Conservation (phyloP, 371 early-diverging fungal species). For the Mortierella polycephala region DNA sequence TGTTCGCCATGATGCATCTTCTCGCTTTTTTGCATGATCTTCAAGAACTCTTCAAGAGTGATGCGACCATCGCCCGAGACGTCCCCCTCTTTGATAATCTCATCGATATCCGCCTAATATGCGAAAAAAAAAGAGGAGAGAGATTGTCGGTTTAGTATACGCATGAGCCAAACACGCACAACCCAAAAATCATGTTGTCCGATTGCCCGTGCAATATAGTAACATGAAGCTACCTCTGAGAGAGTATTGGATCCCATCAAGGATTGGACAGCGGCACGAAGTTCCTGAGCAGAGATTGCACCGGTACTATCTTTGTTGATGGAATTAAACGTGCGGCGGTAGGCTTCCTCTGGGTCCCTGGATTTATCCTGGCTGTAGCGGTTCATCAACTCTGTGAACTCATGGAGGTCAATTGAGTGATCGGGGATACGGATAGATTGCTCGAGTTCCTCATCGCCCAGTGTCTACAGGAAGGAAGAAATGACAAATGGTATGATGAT, state of each 20-base stretch:
- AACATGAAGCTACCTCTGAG: constrained; percentile 29
- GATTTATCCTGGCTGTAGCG: constrained; percentile 22
- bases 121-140: background rate
- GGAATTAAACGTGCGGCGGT: constrained; percentile 37
- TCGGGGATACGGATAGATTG: constrained; percentile 25
- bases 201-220: too few relatives aligned
- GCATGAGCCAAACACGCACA: background rate
- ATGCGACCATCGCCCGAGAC: constrained; percentile 50
- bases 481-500: too few relatives aligned
- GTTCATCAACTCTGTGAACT: constrained; percentile 39
- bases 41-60: constrained; percentile 46
- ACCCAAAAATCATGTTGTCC: too few relatives aligned
- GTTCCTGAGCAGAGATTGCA: constrained; percentile 31
- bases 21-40: constrained; percentile 51
- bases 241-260: constrained; percentile 34
- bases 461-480: constrained; percentile 4
- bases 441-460: constrained; percentile 44
- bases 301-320: constrained; percentile 48
- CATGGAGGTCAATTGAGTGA: constrained; percentile 38
- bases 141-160: background rate
- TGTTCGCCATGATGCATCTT: constrained; percentile 46
- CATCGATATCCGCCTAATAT: constrained; percentile 40
- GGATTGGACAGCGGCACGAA: constrained; percentile 23
- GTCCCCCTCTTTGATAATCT: constrained; percentile 40
- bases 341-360: constrained; percentile 49